Base-by-base conservation (phyloP, 2,329 filamentous ascomycete species). In the Pseudogymnoascus sp. region DNA sequence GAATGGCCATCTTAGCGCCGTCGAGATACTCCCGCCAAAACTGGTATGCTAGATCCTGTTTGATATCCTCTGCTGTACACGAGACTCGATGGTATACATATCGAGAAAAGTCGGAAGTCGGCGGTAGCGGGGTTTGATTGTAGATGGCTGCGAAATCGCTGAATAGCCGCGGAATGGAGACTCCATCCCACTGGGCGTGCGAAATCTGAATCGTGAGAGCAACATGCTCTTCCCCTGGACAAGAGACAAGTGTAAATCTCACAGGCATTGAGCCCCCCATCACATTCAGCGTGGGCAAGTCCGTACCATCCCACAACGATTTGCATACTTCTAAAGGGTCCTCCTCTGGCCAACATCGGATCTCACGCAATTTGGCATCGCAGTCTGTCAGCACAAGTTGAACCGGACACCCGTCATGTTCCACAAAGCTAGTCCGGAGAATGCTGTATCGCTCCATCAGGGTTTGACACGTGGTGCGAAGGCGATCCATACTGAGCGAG, bases 391-490 rank as follows among this genome's bases (percentile, higher is more conserved):
- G 15, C 5, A 66, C 61, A 10, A 63, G 61, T 39, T 66, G 65
- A n/a, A 55, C 61, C 5, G 58, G 12, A 10, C 33, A 27, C 5
- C 41, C n/a, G 21, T 62, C 35, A 5, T 64, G 15, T 27, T 36
- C 38, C 21, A 63, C 38, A 25, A 66, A 66, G 21, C 41, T 33
- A 4, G 65, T 65, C 4, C 65, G 63, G 5, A 66, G 59, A 13
- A 65, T 60, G 39, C 55, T 31, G 35, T 62, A 59, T 13, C 35
- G 60, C 10, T 58, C 31, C 6, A 64, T 33, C 10, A 65, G 35
- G 7, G 15, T 15, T 10, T 33, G n/a, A 35, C 62, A 63, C 1
- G 64, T 60, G 25, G 25, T 12, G 12, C 60, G 31, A 6, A 66
- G 39, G 13, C 10, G 51, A 13, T 5, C 9, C 12, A 60, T 9